phyloP scores from a whole-genome alignment of 148 eudicot species.

The Nepenthes mirabilis region DNA sequence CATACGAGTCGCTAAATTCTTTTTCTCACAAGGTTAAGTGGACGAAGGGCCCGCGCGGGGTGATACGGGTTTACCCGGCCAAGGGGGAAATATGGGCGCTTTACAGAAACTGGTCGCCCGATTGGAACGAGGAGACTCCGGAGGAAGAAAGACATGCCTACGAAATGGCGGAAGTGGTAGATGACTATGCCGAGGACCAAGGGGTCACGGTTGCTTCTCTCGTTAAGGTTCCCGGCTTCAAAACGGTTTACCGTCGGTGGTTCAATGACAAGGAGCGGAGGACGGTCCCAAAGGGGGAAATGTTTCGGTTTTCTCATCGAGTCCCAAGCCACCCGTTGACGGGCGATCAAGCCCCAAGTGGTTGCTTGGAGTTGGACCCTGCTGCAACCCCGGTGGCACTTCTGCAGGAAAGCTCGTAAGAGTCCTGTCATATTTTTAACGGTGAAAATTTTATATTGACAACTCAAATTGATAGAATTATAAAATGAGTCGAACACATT shows the following conservation, averaged over 20 bases:
- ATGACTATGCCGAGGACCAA: conserved; percentile 33
- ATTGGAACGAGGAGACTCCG: conserved; percentile 40
- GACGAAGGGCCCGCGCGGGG: conserved; percentile 45
- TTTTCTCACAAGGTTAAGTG: conserved; percentile 53
- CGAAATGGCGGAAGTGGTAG: conserved; percentile 54
- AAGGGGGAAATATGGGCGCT: conserved; percentile 61
- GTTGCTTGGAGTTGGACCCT: conserved; percentile 51
- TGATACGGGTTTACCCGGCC: conserved; percentile 31
- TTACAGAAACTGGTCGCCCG: conserved; percentile 51
- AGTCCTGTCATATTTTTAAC: too few relatives aligned
- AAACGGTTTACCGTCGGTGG: conserved; percentile 31
- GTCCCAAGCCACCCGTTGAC: conserved; percentile 41
- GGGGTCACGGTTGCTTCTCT: conserved; percentile 44
- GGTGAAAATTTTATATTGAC: too few relatives aligned
- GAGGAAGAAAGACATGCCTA: conserved; percentile 37
- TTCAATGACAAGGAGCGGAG: conserved; percentile 17
- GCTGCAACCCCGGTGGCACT: conserved; percentile 54
- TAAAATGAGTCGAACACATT: too few relatives aligned
- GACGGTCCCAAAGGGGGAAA: conserved; percentile 43
- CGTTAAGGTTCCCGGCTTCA: conserved; percentile 40
- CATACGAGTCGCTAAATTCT: conserved; percentile 23
- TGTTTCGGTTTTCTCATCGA: conserved; percentile 57
- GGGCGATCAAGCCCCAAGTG: conserved; percentile 33
- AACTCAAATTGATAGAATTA: too few relatives aligned
- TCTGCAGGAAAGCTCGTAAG: conserved; percentile 14